phyloP scores from a whole-genome alignment of 78 protist genomes.

The Chrysochromulina tobinii region DNA sequence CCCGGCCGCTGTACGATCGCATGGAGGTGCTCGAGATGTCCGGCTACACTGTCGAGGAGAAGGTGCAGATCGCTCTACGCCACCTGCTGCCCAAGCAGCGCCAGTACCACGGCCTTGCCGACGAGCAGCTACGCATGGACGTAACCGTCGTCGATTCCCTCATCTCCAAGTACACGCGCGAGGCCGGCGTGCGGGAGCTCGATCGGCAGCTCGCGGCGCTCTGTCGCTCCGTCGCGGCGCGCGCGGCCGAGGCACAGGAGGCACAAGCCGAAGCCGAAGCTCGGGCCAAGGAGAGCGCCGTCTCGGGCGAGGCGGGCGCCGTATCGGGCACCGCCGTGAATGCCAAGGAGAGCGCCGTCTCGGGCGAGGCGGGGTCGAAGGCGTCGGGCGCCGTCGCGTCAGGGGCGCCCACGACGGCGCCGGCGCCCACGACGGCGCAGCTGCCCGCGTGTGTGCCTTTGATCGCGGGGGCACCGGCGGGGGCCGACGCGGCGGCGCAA shows the following conservation, averaged over 20 bases:
- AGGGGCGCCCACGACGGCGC: not conserved
- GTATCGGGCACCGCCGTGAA: too few relatives aligned
- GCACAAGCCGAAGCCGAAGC: too few relatives aligned
- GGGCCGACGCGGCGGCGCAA: not conserved
- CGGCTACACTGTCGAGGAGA: constrained; percentile 74
- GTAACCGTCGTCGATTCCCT: not conserved
- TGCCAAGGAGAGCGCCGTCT: too few relatives aligned
- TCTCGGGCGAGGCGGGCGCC: too few relatives aligned
- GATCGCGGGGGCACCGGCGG: not conserved
- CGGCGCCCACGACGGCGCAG: not conserved
- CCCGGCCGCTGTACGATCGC: constrained; percentile 86
- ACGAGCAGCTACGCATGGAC: not conserved
- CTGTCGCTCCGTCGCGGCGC: constrained; percentile 14
- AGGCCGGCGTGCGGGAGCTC: constrained; percentile 47
- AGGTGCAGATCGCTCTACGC: constrained; percentile 78
- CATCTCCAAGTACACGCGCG: not conserved
- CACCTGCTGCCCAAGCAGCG: constrained; percentile 73
- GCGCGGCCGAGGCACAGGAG: not conserved
- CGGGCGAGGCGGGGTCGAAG: too few relatives aligned
- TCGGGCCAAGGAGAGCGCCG: too few relatives aligned
- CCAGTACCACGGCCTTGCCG: not conserved
- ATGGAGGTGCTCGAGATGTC: constrained; percentile 76
- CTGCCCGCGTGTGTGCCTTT: too few relatives aligned
- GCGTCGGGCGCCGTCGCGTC: too few relatives aligned
- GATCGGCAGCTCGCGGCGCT: constrained; percentile 27